Evolutionary conservation across 2,329 filamentous ascomycete genomes (phyloP), one percentile per base, ranked within the genome.

Genomic region (Macrophomina phaseolina): DNA sequence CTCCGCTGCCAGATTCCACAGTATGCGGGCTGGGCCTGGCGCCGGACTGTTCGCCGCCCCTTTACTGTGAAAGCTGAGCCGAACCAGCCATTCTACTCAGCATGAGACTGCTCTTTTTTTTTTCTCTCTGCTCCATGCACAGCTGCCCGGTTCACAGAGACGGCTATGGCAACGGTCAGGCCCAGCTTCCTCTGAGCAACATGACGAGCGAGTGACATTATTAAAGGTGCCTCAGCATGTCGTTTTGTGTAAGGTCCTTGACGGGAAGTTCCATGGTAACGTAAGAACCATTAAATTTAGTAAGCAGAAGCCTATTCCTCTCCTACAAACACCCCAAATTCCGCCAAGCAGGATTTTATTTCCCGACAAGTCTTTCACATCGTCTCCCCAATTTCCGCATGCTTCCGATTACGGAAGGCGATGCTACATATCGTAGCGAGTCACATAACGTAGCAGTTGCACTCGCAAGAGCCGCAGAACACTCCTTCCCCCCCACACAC

Each of bases 21-120:
- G 34, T 48, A 49, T 49, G 58, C 58, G 45, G 12, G 58, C 30
- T 62, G 28, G 34, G 30, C 18, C 23, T 42, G 18, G 55, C 55
- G 23, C 38, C 55, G 38, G 14, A 42, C n/a, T 34, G 42, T 46
- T 38, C 30, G 28, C 45, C 23, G 38, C 55, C 40, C 58, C 45
- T 62, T 62, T 23, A 23, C 32, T 49, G 30, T 49, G 58, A 32
- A 28, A 49, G 58, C 42, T 62, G 58, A 49, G 56, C 40, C 18
- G 56, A 49, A 5, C 18, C 42, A 16, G 46, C 14, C 30, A 30
- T n/a, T 32, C 42, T 48, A 12, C 45, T 18, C 18, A 2, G 38
- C 34, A 38, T 62, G 58, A 62, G 58, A 62, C 58, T 7, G 18
- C 58, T 62, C 58, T 34, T 62, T 48, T 62, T 61, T 9, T 61